Conservation (phyloP, 257 asterid genomes). For the Knoxia roxburghii region DNA sequence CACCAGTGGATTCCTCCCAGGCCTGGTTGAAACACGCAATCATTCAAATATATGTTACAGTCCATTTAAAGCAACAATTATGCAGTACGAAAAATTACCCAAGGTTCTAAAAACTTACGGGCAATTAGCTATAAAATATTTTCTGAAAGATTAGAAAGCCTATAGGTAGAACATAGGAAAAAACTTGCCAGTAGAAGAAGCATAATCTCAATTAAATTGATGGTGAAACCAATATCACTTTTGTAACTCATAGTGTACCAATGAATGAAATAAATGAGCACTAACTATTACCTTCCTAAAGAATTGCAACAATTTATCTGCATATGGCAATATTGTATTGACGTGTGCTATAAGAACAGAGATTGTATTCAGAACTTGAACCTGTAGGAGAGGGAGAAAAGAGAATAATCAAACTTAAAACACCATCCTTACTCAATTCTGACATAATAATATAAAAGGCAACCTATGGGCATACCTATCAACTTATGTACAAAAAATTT, state of each 20-base stretch:
- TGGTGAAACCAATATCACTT: not conserved
- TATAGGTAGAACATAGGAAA: not conserved
- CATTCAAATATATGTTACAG: not conserved
- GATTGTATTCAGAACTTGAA: slow-evolving; percentile 85
- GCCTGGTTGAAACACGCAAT: slow-evolving; percentile 43
- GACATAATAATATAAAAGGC: not conserved
- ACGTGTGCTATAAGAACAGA: slow-evolving; percentile 74
- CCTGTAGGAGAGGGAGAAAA: slow-evolving; percentile 38
- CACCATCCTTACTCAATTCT: not conserved
- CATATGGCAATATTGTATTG: slow-evolving; percentile 67
- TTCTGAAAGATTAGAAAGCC: not conserved
- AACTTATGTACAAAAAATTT: not conserved
- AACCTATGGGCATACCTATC: not conserved
- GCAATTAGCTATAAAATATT: not conserved
- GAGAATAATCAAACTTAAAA: not conserved
- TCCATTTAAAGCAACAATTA: not conserved
- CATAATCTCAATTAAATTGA: not conserved
- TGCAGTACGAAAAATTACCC: not conserved
- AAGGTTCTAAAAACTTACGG: slow-evolving; percentile 2
- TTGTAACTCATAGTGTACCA: not conserved
- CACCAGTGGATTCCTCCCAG: slow-evolving; percentile 95
- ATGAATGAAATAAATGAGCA: not conserved
- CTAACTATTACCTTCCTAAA: slow-evolving; percentile 61
- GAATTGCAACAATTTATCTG: slow-evolving; percentile 74
- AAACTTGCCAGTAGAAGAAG: not conserved